Evolutionary conservation across 768 basidiomycete genomes (phyloP), one percentile per base, ranked within the genome.

Genomic region (Suillus sp.): DNA sequence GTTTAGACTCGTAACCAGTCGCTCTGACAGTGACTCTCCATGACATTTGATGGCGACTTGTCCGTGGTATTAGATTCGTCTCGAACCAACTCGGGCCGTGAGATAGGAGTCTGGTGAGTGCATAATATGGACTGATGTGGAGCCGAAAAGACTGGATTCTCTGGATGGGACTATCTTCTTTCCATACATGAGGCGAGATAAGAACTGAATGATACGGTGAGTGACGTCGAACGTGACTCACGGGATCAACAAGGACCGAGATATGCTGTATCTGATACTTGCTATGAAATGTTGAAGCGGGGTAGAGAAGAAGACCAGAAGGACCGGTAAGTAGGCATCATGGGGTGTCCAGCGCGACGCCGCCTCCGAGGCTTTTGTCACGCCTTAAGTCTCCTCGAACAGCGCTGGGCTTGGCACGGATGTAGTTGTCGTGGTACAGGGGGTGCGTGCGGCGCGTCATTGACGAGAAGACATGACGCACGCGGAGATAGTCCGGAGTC

Each of bases 141-240:
- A 40, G 25, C 56, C 56, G 37, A 54, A 35, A 34, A n/a, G 11
- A 37, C 1, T 27, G 1, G 16, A 38, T 38, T 10, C 1, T 35
- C 54, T 37, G 2, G 22, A 56, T 8, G 8, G 25, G 13, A 18
- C 25, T 20, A 27, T 27, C 9, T 27, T 16, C 18, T 6, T 57
- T 27, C 18, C 11, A 20, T 8, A 18, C 56, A 57, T 1, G 56
- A 57, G 56, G 56, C 56, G 3, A 57, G 56, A 57, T 57, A 57
- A 57, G 50, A 51, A 27, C 4, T 1, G 27, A 50, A 30, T n/a
- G 11, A 32, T 32, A 51, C 4, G 27, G 30, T 2, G 27, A 20
- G 30, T 53, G 51, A 32, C 5, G 11, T 32, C 30, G 30, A 14
- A 53, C 4, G 9, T 30, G 9, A 16, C 25, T 20, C 4, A 30